These are phyloP conservation scores for Clarireedia monteithiana DNA, from an alignment of 2,329 filamentous ascomycete species.

Conservation along the genomic window DNA sequence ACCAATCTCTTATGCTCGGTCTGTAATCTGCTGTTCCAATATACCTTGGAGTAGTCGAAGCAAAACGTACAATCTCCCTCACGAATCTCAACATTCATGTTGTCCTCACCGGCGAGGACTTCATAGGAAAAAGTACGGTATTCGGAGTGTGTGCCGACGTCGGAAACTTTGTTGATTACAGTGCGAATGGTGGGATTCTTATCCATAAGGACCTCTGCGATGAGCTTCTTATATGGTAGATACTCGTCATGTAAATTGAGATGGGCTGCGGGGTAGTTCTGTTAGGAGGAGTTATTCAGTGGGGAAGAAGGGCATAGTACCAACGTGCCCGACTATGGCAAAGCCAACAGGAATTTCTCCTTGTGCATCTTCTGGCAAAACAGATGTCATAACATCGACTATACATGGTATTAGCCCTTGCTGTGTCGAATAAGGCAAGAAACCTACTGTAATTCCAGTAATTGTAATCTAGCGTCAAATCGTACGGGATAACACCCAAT, in stretches of 20 bases:
- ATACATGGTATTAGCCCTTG: not conserved
- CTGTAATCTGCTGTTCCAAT: slow-evolving; percentile 93
- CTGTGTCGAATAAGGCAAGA: not conserved
- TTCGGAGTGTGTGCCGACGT: slow-evolving; percentile 76
- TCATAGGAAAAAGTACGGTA: slow-evolving; percentile 94
- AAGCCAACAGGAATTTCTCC: slow-evolving; percentile 81
- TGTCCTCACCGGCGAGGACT: slow-evolving; percentile 71
- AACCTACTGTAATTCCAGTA: slow-evolving; percentile 74
- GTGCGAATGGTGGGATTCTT: slow-evolving; percentile 79
- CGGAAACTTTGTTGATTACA: slow-evolving; percentile 92
- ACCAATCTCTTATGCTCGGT: slow-evolving; percentile 81
- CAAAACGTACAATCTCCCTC: slow-evolving; percentile 81
- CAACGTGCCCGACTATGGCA: slow-evolving; percentile 80
- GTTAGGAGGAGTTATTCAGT: not conserved
- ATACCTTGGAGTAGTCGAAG: slow-evolving; percentile 94
- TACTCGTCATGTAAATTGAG: slow-evolving; percentile 82
- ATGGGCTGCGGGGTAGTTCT: slow-evolving; percentile 51
- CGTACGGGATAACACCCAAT: slow-evolving; percentile 65
- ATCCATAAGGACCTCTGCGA: slow-evolving; percentile 79
- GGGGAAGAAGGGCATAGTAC: slow-evolving; percentile 35
- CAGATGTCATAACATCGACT: slow-evolving; percentile 67
- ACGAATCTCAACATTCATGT: slow-evolving; percentile 74
- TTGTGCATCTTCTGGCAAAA: slow-evolving; percentile 73
- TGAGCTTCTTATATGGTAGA: slow-evolving; percentile 76
- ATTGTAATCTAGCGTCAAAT: slow-evolving; percentile 70